Evolutionary conservation across 2,329 filamentous ascomycete species (phyloP), one percentile per base, ranked within the genome.

Genomic region (Coleophoma cylindrospora): DNA sequence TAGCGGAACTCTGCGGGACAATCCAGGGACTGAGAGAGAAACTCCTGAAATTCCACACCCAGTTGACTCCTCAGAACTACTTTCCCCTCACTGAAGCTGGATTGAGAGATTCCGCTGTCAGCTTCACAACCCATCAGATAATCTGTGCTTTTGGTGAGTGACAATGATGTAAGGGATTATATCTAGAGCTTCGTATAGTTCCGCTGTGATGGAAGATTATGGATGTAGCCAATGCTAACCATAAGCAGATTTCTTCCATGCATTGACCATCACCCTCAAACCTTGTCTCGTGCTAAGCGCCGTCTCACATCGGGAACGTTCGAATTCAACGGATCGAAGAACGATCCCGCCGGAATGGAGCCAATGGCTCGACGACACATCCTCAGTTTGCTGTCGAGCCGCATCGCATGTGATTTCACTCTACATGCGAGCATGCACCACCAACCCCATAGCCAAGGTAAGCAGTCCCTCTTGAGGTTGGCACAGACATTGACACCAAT

Each of bases 221-320:
- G 36, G 14, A 13, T 14, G 14, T 38, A 38, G 36, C 14, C 14
- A 38, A 9, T 15, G 40, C 36, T 32, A 47, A 47, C 17, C 34
- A 34, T 43, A 34, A n/a, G 45, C 47, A 21, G 34, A 50, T 50
- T 47, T 50, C 27, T 47, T 50, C 45, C 48, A 50, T 33, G 40
- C 43, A 13, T 47, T 50, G 43, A 50, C 47, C 15, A 50, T 50
- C 19, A 34, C 49, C 19, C 36, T 50, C 2, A 43, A 44, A n/a
- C 49, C 49, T n/a, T 50, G 49, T 34, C 33, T 50, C 3, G 41
- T 50, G 11, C 44, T 50, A 19, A 40, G 40, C 21, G 49, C 49
- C 19, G 19, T 19, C 19, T 19, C 19, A 13, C 41, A 34, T 32
- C 43, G 37, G 44, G 32, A 17, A 48, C 33, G 34, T 7, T 38